Evolutionary conservation across 176 grass and related monocot genomes (phyloP).

Genomic region (Microstegium vimineum): DNA sequence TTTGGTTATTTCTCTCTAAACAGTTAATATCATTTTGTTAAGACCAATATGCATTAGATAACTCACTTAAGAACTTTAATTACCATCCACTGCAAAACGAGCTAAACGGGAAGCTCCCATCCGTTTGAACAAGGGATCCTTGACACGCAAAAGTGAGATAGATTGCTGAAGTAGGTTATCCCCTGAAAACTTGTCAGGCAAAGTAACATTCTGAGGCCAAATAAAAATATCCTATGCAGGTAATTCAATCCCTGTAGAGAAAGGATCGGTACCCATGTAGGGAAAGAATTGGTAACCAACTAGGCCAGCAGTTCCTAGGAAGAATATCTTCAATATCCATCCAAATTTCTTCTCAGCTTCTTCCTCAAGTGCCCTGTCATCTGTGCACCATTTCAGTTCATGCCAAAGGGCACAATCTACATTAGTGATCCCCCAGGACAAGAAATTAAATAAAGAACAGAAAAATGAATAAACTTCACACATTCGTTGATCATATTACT

Average conservation of each 20-base stretch:
- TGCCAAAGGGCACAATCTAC: background rate
- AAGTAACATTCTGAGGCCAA: conserved; percentile 22
- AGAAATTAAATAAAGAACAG: background rate
- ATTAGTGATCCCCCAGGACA: background rate
- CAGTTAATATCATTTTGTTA: background rate
- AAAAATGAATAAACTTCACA: background rate
- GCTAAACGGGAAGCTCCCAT: conserved; percentile 84
- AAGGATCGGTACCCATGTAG: conserved; percentile 66
- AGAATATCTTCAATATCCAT: conserved; percentile 89
- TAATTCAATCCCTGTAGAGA: background rate
- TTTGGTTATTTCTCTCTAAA: background rate
- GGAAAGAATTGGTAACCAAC: conserved; percentile 92
- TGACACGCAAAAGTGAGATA: conserved; percentile 85
- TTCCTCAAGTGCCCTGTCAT: conserved; percentile 84
- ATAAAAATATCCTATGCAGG: background rate
- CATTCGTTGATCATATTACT: background rate
- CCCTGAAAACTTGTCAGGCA: conserved; percentile 58
- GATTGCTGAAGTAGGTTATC: conserved; percentile 86
- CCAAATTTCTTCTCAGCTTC: conserved; percentile 85
- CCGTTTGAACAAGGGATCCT: conserved; percentile 89
- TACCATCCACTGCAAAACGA: conserved; percentile 91
- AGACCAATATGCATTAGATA: conserved; percentile 5
- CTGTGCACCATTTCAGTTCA: conserved; percentile 34
- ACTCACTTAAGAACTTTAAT: background rate
- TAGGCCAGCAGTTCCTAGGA: conserved; percentile 69